Percentiles rank a stretch among this genome's conserved stretches.
phyloP scores from a whole-genome alignment of 139 green algal genomes.

The Haematococcus lacustris region DNA sequence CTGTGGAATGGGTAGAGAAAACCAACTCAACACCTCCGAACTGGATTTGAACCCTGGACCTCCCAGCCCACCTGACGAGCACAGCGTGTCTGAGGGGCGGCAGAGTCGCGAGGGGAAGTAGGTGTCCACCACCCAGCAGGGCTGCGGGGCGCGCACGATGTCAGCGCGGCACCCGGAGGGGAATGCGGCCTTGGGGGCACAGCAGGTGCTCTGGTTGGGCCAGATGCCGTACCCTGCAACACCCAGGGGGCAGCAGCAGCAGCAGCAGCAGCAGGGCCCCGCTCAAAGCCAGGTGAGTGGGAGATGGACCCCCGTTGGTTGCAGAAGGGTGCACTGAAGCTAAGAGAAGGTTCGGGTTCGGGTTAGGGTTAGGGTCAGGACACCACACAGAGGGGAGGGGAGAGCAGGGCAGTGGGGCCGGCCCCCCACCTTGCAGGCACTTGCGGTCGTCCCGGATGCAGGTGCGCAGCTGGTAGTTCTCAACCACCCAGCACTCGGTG shows the following conservation, averaged over 20 bases:
- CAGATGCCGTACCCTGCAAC: constrained; percentile 42
- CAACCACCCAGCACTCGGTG: constrained; percentile 35
- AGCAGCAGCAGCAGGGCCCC: too few relatives aligned
- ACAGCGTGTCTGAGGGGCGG: constrained; percentile 21
- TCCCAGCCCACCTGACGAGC: constrained; percentile 2
- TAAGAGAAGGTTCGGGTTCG: too few relatives aligned
- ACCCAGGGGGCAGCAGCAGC: too few relatives aligned
- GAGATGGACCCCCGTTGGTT: too few relatives aligned
- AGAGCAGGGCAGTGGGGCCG: too few relatives aligned
- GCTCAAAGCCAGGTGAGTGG: too few relatives aligned
- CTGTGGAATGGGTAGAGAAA: too few relatives aligned
- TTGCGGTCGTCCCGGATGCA: constrained; percentile 42
- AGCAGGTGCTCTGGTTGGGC: constrained; percentile 21
- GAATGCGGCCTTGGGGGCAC: constrained; percentile 27
- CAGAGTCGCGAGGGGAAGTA: constrained; percentile 34
- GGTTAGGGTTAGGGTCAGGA: too few relatives aligned
- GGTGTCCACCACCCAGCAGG: constrained; percentile 45
- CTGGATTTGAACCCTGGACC: constrained; percentile 1
- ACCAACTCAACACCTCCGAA: background rate
- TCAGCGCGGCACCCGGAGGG: constrained; percentile 20
- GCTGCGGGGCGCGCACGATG: constrained; percentile 5
- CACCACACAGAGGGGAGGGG: too few relatives aligned
- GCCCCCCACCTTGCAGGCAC: constrained; percentile 49
- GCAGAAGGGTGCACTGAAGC: too few relatives aligned
- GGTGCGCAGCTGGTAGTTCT: constrained; percentile 21